Percentiles rank a stretch among this genome's conserved stretches.
Conservation (phyloP, 768 basidiomycete species). For the Boletus rubropictus region DNA sequence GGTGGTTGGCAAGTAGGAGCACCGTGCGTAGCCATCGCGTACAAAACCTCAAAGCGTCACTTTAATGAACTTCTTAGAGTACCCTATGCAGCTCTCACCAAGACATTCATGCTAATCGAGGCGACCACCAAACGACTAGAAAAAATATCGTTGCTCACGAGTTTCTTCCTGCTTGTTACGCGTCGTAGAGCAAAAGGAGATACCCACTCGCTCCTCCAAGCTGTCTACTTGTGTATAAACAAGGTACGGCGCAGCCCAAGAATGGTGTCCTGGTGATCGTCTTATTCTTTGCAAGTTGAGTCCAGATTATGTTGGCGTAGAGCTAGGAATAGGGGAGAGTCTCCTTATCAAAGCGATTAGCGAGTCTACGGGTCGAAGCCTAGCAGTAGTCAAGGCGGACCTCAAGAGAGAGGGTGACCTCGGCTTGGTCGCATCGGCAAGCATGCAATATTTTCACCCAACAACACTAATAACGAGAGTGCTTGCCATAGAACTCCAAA, state of each 20-base stretch:
- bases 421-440: constrained; percentile 92
- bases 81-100: constrained; percentile 89
- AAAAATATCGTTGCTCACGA: constrained; percentile 83
- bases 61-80: constrained; percentile 46
- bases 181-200: constrained; percentile 76
- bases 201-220: constrained; percentile 70
- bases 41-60: not conserved
- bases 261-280: not conserved
- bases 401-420: constrained; percentile 94
- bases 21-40: constrained; percentile 51
- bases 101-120: constrained; percentile 85
- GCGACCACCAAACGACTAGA: constrained; percentile 92
- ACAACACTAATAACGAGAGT: not conserved
- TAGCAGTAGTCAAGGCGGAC: constrained; percentile 79
- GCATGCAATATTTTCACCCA: constrained; percentile 13
- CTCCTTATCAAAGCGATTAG: constrained; percentile 92
- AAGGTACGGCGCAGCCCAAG: constrained; percentile 47
- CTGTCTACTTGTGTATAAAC: constrained; percentile 95
- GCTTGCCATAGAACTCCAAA: constrained; percentile 71
- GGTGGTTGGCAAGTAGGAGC: constrained; percentile 82
- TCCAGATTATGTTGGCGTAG: constrained; percentile 92
- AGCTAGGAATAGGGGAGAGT: constrained; percentile 94
- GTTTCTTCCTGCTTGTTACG: constrained; percentile 86
- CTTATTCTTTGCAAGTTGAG: constrained; percentile 52
- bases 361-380: constrained; percentile 88